A percentile compares a stretch with the other conserved stretches of the same genome.
Evolutionary conservation across 768 basidiomycete species (phyloP).

Genomic region (Bullera alba): DNA sequence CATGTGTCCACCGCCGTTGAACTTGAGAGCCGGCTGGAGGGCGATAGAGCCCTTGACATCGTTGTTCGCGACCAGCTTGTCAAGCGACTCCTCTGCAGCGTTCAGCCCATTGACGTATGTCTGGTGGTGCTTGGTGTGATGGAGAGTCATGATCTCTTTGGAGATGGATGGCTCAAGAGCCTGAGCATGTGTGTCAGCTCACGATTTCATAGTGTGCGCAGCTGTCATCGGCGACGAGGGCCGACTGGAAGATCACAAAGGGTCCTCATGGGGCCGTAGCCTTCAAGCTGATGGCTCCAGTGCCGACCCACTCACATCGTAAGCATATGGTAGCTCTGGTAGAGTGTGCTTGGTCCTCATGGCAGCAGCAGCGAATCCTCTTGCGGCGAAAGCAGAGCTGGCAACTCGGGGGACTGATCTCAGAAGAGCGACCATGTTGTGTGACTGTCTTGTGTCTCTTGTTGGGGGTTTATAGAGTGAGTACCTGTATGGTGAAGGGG

Average conservation of each 20-base stretch:
- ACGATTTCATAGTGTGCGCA: not conserved
- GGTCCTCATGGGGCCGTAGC: no score
- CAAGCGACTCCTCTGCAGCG: slow-evolving; percentile 72
- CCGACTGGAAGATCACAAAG: not conserved
- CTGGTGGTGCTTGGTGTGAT: slow-evolving; percentile 93
- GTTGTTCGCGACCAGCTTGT: slow-evolving; percentile 47
- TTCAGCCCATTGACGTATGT: slow-evolving; percentile 89
- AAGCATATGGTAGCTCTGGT: slow-evolving; percentile 67
- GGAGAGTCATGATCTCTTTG: slow-evolving; percentile 83
- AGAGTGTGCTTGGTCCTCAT: slow-evolving; percentile 58
- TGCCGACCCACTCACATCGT: slow-evolving; percentile 54
- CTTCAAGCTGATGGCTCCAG: not conserved
- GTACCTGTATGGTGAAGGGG: no score
- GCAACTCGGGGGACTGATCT: slow-evolving; percentile 8
- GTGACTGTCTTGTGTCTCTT: no score
- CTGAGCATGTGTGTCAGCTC: slow-evolving; percentile 10
- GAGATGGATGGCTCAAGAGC: slow-evolving; percentile 89
- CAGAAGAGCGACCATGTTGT: slow-evolving; percentile 18
- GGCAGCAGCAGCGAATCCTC: not conserved
- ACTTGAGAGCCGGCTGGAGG: slow-evolving; percentile 84
- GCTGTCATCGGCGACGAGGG: not conserved
- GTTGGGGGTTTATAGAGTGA: no score
- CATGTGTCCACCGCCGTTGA: slow-evolving; percentile 82
- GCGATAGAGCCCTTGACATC: slow-evolving; percentile 74
- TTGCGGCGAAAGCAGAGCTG: not conserved